Percentiles rank a stretch among this genome's conserved stretches.
phyloP scores from a whole-genome alignment of 805 yeast species.

The Candida arabinofermentans region DNA sequence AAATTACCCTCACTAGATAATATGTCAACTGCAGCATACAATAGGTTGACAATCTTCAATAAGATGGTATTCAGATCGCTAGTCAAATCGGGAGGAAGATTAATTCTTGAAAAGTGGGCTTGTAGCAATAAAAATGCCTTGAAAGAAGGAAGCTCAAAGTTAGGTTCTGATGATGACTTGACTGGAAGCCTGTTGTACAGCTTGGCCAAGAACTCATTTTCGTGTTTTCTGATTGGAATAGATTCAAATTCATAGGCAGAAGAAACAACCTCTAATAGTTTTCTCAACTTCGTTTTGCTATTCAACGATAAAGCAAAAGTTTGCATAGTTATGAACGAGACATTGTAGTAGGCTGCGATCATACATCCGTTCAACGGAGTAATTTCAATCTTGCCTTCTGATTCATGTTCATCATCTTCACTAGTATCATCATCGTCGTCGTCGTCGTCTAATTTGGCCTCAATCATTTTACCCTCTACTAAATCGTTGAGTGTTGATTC shows the following conservation, averaged over 20 bases:
- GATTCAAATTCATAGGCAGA: constrained; percentile 69
- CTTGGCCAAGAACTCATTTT: constrained; percentile 42
- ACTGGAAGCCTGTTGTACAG: constrained; percentile 63
- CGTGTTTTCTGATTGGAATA: constrained; percentile 61
- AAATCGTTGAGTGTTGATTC: constrained; percentile 69
- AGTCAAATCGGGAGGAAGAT: constrained; percentile 56
- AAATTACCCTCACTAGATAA: constrained; percentile 76
- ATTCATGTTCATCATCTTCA: constrained; percentile 34
- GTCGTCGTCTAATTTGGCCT: constrained; percentile 41
- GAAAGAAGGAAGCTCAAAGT: constrained; percentile 49
- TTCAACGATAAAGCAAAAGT: constrained; percentile 49
- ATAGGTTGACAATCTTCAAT: constrained; percentile 42
- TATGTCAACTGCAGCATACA: constrained; percentile 69
- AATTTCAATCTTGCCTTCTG: constrained; percentile 40
- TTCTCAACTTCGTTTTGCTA: constrained; percentile 52
- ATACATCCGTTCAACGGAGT: constrained; percentile 65
- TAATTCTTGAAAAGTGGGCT: constrained; percentile 70
- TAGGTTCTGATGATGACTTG: constrained; percentile 35
- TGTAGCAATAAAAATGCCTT: constrained; percentile 76
- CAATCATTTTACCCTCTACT: constrained; percentile 56
- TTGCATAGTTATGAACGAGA: constrained; percentile 65
- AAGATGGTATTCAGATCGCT: constrained; percentile 55
- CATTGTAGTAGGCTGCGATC: constrained; percentile 69
- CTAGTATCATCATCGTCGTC: constrained; percentile 17
- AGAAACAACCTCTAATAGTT: constrained; percentile 60